phyloP scores from a whole-genome alignment of 202 grass and related monocot species.

The Panicum hallii region DNA sequence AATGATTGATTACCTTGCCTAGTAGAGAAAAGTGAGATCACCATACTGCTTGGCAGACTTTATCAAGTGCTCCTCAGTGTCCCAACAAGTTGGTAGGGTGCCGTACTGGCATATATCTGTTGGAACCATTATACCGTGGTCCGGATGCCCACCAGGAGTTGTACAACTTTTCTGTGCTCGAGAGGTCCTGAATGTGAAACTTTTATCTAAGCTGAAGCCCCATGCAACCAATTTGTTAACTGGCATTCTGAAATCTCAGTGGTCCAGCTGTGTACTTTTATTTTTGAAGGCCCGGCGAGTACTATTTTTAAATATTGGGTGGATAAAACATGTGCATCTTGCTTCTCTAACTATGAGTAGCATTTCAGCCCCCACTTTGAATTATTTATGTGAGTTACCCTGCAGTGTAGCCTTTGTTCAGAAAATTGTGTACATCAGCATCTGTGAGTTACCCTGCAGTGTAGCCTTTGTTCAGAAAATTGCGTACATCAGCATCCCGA shows the following conservation, averaged over 20 bases:
- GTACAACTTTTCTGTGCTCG: slow-evolving; percentile 49
- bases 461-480: slow-evolving; percentile 14
- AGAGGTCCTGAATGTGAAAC: slow-evolving; percentile 39
- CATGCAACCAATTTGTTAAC: slow-evolving; percentile 43
- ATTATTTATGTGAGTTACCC: slow-evolving; percentile 23
- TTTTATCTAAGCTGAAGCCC: slow-evolving; percentile 41
- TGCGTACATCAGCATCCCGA: neutral
- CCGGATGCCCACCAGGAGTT: slow-evolving; percentile 49
- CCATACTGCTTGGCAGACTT: slow-evolving; percentile 48
- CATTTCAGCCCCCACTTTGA: slow-evolving; percentile 34
- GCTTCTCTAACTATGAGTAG: slow-evolving; percentile 1
- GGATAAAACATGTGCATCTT: slow-evolving; percentile 14
- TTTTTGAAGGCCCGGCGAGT: slow-evolving; percentile 37
- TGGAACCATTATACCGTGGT: slow-evolving; percentile 53
- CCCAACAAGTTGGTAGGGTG: slow-evolving; percentile 41
- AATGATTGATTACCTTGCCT: slow-evolving; percentile 47
- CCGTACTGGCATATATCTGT: slow-evolving; percentile 46
- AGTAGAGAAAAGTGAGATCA: slow-evolving; percentile 42
- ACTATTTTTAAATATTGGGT: slow-evolving; percentile 37
- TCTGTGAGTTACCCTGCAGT: neutral
- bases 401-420: slow-evolving; percentile 26
- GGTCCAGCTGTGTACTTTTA: slow-evolving; percentile 46
- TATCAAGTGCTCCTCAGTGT: slow-evolving; percentile 48
- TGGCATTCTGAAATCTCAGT: slow-evolving; percentile 45
- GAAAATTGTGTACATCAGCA: neutral